phyloP scores from a whole-genome alignment of 2,329 filamentous ascomycete genomes.

The Aureobasidium sp. region DNA sequence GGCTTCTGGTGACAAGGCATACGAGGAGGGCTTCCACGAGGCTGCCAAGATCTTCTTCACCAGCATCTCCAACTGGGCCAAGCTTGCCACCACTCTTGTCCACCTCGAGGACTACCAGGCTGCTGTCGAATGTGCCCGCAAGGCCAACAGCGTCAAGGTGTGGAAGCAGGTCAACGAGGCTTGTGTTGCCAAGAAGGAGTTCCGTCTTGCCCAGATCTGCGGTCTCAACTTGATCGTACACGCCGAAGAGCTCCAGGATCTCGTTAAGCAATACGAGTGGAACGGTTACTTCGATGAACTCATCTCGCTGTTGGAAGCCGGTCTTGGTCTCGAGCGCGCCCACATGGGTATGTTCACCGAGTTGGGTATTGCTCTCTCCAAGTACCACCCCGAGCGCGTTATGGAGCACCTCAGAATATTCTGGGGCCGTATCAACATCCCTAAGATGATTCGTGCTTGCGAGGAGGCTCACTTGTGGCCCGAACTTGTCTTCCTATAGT shows the following conservation, averaged over 20 bases:
- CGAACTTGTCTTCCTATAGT: constrained; percentile 90
- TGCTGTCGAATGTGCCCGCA: constrained; percentile 93
- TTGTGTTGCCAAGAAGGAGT: constrained; percentile 96
- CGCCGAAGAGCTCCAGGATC: constrained; percentile 84
- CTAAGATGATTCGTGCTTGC: constrained; percentile 88
- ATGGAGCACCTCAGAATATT: constrained; percentile 99
- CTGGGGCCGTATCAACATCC: constrained; percentile 96
- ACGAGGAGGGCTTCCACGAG: constrained; percentile 87
- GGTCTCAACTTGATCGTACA: constrained; percentile 97
- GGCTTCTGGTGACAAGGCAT: constrained; percentile 96
- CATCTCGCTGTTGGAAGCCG: constrained; percentile 87
- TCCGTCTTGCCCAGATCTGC: constrained; percentile 96
- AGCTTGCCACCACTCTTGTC: constrained; percentile 95
- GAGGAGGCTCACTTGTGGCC: constrained; percentile 97
- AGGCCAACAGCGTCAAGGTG: constrained; percentile 98
- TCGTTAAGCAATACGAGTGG: constrained; percentile 93
- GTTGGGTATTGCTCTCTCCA: constrained; percentile 83
- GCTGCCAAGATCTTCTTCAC: constrained; percentile 98
- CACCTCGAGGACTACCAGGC: constrained; percentile 95
- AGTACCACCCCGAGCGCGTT: constrained; percentile 88
- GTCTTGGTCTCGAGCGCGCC: constrained; percentile 62
- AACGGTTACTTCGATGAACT: constrained; percentile 99
- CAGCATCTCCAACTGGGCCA: constrained; percentile 99
- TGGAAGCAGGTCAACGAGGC: constrained; percentile 98
- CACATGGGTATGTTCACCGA: constrained; percentile 98